Percentiles rank a stretch among this genome's conserved stretches.
phyloP scores from a whole-genome alignment of 1,284 basidiomycete genomes.

The Agroathelia rolfsii region DNA sequence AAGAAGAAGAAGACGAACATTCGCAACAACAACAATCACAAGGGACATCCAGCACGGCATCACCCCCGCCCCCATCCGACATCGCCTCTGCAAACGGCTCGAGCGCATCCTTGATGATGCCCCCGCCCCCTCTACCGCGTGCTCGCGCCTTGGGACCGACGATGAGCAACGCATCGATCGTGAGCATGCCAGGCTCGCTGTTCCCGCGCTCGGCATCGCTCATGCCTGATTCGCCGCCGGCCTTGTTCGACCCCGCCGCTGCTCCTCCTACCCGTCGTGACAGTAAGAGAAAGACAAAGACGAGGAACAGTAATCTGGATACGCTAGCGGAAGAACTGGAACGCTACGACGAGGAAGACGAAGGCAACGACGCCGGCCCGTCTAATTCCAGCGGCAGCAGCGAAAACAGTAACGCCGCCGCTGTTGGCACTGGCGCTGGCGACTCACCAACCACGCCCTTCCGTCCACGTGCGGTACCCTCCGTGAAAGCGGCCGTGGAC shows the following conservation, averaged over 20 bases:
- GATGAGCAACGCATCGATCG: constrained; percentile 34
- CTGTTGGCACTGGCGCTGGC: not conserved
- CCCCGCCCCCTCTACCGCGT: no score
- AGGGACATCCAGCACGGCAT: constrained; percentile 10
- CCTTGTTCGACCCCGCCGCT: constrained; percentile 26
- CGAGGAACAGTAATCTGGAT: no score
- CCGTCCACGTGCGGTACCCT: constrained; percentile 20
- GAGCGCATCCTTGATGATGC: constrained; percentile 11
- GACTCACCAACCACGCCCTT: constrained; percentile 19
- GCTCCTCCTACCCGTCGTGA: constrained; percentile 6
- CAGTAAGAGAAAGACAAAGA: no score
- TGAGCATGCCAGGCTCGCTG: constrained; percentile 71
- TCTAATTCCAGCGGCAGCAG: not conserved
- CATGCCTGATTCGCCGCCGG: constrained; percentile 31
- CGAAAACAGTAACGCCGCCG: not conserved
- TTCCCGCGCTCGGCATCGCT: constrained; percentile 62
- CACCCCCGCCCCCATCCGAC: constrained; percentile 23
- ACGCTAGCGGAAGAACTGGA: no score
- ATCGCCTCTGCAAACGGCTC: constrained; percentile 18
- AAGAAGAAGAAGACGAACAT: constrained; percentile 9
- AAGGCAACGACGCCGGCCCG: not conserved
- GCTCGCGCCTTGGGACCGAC: constrained; percentile 16
- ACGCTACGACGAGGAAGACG: no score
- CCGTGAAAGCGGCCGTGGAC: constrained; percentile 33
- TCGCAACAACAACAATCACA: not conserved